These are phyloP conservation scores for Claviceps cyperi DNA, from an alignment of 2,329 filamentous ascomycete genomes.

Conservation along the genomic window DNA sequence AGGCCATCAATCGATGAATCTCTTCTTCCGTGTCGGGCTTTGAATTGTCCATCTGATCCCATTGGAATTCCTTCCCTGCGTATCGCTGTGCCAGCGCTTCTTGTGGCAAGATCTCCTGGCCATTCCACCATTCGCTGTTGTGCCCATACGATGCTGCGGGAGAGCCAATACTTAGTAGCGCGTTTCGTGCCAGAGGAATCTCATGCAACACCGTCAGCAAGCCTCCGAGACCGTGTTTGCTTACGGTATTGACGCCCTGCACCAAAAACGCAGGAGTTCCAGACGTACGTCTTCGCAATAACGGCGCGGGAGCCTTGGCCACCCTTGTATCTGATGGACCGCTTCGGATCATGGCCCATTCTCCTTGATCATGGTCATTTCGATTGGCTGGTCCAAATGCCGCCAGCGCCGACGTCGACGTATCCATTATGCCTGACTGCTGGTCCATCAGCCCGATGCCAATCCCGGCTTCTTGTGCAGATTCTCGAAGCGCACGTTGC, in stretches of 20 bases:
- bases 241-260: conserved; percentile 17
- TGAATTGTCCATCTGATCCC: conserved; percentile 14
- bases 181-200: conserved; percentile 43
- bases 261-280: conserved; percentile 38
- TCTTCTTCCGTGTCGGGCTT: conserved; percentile 34
- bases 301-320: conserved; percentile 17
- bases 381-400: conserved; percentile 47
- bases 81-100: conserved; percentile 21
- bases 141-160: conserved; percentile 36
- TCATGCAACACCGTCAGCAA: conserved; percentile 45
- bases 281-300: conserved; percentile 26
- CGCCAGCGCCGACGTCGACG: conserved; percentile 20
- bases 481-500: conserved; percentile 40
- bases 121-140: conserved; percentile 47
- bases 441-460: conserved; percentile 29
- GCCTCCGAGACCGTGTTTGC: conserved; percentile 32
- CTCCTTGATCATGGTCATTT: conserved; percentile 35
- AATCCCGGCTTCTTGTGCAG: conserved; percentile 36
- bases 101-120: conserved; percentile 32
- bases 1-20: conserved; percentile 47
- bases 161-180: conserved; percentile 30
- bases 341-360: conserved; percentile 45
- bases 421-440: conserved; percentile 34
- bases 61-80: conserved; percentile 16
- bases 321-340: conserved; percentile 13